A percentile compares a stretch with the other conserved stretches of the same genome.
These are phyloP conservation scores for Trichoderma asperellum DNA, from an alignment of 2,329 filamentous ascomycete genomes.

Conservation along the genomic window DNA sequence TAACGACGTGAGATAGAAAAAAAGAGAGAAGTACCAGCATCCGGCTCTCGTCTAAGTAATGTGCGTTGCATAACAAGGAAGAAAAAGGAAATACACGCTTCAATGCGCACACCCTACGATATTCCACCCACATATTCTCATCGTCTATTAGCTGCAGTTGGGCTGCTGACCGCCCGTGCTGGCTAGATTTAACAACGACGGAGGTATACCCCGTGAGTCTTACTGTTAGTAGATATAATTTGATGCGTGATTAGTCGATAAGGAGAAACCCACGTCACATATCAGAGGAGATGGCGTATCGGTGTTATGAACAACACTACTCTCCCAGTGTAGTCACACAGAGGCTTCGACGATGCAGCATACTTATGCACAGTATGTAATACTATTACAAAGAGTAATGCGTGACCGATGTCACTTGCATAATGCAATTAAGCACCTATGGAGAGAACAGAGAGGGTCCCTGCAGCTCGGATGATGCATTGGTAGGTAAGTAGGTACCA, in stretches of 20 bases:
- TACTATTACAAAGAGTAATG: background rate
- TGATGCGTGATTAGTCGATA: background rate
- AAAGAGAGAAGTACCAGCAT: background rate
- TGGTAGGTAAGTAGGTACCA: background rate
- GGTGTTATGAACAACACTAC: background rate
- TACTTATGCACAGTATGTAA: background rate
- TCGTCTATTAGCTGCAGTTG: background rate
- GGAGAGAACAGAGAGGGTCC: background rate
- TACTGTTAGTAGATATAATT: background rate
- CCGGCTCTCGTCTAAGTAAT: background rate
- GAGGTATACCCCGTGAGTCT: background rate
- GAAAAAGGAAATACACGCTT: background rate
- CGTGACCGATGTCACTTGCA: background rate
- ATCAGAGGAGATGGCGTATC: background rate
- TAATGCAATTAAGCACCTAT: background rate
- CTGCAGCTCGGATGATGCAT: background rate
- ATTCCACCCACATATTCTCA: background rate
- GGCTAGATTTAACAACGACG: background rate
- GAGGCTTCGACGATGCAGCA: background rate
- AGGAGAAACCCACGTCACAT: background rate
- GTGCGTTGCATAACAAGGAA: background rate
- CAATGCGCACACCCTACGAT: background rate
- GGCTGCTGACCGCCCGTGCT: background rate
- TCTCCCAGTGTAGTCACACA: background rate
- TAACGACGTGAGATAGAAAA: background rate